These are phyloP conservation scores for Abrus pulchellus DNA, from an alignment of 306 rosid species.

Conservation along the genomic window DNA sequence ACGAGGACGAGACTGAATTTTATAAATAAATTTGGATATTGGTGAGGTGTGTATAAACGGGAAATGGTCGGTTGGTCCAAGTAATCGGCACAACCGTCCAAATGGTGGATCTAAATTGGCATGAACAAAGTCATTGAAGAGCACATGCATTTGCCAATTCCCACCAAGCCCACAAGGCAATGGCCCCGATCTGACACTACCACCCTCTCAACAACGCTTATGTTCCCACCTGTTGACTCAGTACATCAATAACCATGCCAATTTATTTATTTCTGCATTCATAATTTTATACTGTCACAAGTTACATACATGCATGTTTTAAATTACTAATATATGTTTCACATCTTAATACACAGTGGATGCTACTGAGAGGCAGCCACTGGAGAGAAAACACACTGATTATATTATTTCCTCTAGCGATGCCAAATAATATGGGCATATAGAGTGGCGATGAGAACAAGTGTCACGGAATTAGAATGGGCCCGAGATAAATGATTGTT, in stretches of 20 bases:
- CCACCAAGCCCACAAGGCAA: constrained; percentile 34
- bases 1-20: constrained; percentile 34
- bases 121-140: constrained; percentile 36
- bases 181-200: constrained; percentile 33
- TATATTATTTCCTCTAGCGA: neutral
- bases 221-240: constrained; percentile 38
- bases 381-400: neutral
- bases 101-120: constrained; percentile 17
- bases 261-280: neutral
- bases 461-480: neutral
- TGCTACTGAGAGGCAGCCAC: neutral
- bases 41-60: constrained; percentile 25
- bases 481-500: neutral
- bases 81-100: constrained; percentile 59
- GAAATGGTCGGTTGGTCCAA: constrained; percentile 64
- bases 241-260: neutral
- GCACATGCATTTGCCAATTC: constrained; percentile 52
- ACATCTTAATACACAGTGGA: neutral
- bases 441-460: neutral
- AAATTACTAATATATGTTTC: neutral
- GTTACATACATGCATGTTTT: neutral
- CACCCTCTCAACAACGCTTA: neutral
- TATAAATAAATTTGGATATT: neutral
- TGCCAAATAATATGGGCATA: neutral
- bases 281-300: neutral